A percentile compares a stretch with the other conserved stretches of the same genome.
Conservation (phyloP, 164 flowering plant species). For the Sedum album region DNA sequence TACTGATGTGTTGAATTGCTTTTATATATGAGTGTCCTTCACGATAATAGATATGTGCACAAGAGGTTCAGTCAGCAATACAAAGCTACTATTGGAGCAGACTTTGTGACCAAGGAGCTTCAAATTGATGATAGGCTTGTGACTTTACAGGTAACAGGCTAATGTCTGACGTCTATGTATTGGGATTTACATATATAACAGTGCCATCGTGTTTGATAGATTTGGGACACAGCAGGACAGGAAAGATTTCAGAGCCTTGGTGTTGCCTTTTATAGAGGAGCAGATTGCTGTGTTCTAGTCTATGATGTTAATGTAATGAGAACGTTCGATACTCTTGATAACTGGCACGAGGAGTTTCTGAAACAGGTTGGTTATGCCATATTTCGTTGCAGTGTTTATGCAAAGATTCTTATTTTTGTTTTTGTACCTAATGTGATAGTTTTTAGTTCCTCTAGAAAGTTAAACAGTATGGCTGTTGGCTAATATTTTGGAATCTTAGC, state of each 20-base stretch:
- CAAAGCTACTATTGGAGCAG: slow-evolving; percentile 96
- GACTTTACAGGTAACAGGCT: slow-evolving; percentile 58
- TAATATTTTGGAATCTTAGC: not conserved
- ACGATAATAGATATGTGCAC: slow-evolving; percentile 59
- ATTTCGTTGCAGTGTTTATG: not conserved
- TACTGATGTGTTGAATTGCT: not conserved
- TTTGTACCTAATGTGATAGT: no score
- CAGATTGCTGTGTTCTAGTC: slow-evolving; percentile 94
- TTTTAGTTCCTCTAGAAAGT: no score
- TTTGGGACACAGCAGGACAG: slow-evolving; percentile 99
- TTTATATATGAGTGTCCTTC: not conserved
- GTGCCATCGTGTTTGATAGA: slow-evolving; percentile 28
- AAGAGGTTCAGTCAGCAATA: slow-evolving; percentile 91
- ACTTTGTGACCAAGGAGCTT: slow-evolving; percentile 86
- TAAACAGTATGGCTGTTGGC: not conserved
- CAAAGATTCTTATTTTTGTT: slow-evolving; percentile 23
- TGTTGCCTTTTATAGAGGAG: slow-evolving; percentile 94
- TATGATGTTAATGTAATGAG: slow-evolving; percentile 87
- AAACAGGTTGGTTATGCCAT: slow-evolving; percentile 54
- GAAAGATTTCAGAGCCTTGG: slow-evolving; percentile 97
- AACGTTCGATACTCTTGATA: slow-evolving; percentile 80
- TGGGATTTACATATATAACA: not conserved
- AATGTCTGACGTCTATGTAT: not conserved
- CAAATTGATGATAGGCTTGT: slow-evolving; percentile 81
- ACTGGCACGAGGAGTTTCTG: slow-evolving; percentile 94